Evolutionary conservation across 2,329 filamentous ascomycete genomes (phyloP).

Genomic region (Stachybotrys chartarum): DNA sequence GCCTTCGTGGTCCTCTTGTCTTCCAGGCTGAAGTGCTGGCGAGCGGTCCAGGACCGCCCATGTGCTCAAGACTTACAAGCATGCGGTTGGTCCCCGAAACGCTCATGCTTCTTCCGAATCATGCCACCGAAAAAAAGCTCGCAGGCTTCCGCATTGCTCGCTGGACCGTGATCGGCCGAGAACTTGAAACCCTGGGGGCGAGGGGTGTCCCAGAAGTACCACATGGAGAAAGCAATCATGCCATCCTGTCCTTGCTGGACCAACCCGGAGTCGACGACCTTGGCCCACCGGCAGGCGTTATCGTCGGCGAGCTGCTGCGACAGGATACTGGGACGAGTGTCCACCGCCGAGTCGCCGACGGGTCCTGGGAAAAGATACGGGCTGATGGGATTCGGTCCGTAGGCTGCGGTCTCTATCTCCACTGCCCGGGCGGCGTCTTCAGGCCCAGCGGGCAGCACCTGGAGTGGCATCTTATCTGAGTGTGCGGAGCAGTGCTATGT

Average conservation of each 20-base stretch:
- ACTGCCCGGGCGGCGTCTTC: slow-evolving; percentile 26
- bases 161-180: slow-evolving; percentile 16
- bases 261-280: slow-evolving; percentile 26
- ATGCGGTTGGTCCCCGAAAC: slow-evolving; percentile 22
- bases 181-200: slow-evolving; percentile 15
- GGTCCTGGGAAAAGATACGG: slow-evolving; percentile 22
- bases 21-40: too few relatives aligned
- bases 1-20: too few relatives aligned
- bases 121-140: slow-evolving; percentile 23
- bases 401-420: slow-evolving; percentile 30
- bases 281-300: slow-evolving; percentile 23
- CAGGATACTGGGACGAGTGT: slow-evolving; percentile 15
- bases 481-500: not conserved
- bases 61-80: slow-evolving; percentile 21
- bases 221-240: slow-evolving; percentile 27
- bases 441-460: slow-evolving; percentile 23
- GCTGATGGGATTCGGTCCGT: slow-evolving; percentile 21
- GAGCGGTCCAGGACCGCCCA: not conserved
- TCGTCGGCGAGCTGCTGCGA: slow-evolving; percentile 12
- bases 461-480: slow-evolving; percentile 25
- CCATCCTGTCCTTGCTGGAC: slow-evolving; percentile 15
- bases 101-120: slow-evolving; percentile 18
- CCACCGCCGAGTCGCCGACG: not conserved
- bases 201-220: slow-evolving; percentile 21
- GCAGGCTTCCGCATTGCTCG: slow-evolving; percentile 24